Evolutionary conservation across 139 green algal genomes (phyloP).

Genomic region (Micromonas pusilla): DNA sequence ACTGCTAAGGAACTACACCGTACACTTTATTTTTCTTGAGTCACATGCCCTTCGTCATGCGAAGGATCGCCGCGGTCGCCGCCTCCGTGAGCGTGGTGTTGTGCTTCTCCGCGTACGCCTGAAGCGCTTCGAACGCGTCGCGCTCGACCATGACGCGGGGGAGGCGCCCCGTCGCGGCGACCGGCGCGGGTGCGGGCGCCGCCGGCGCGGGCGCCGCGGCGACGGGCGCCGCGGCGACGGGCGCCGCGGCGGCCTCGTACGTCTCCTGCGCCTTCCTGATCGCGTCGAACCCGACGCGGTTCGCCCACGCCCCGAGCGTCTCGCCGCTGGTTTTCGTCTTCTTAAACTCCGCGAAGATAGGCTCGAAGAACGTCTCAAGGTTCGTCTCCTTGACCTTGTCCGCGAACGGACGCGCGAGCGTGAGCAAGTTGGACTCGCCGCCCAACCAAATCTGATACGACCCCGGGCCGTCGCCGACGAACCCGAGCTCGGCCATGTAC

Average conservation of each 20-base stretch:
- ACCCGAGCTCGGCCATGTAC: constrained; percentile 98
- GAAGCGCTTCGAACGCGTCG: constrained; percentile 28
- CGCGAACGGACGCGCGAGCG: constrained; percentile 68
- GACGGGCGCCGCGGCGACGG: neutral
- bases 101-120: constrained; percentile 24
- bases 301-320: constrained; percentile 82
- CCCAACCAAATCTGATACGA: constrained; percentile 96
- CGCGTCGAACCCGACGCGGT: constrained; percentile 42
- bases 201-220: neutral
- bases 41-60: neutral
- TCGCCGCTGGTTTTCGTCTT: constrained; percentile 44
- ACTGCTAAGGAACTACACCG: too few relatives aligned
- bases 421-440: constrained; percentile 71
- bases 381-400: constrained; percentile 81
- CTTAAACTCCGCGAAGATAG: constrained; percentile 74
- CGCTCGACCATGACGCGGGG: constrained; percentile 31
- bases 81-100: constrained; percentile 29
- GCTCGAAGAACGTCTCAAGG: constrained; percentile 86
- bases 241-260: constrained; percentile 12
- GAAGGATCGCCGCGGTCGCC: constrained; percentile 29
- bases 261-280: constrained; percentile 16
- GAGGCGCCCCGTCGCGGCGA: neutral
- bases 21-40: neutral
- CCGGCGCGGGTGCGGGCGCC: neutral
- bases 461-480: constrained; percentile 96